phyloP scores from a whole-genome alignment of 1,284 basidiomycete species.

The Irpex rosettiformis region DNA sequence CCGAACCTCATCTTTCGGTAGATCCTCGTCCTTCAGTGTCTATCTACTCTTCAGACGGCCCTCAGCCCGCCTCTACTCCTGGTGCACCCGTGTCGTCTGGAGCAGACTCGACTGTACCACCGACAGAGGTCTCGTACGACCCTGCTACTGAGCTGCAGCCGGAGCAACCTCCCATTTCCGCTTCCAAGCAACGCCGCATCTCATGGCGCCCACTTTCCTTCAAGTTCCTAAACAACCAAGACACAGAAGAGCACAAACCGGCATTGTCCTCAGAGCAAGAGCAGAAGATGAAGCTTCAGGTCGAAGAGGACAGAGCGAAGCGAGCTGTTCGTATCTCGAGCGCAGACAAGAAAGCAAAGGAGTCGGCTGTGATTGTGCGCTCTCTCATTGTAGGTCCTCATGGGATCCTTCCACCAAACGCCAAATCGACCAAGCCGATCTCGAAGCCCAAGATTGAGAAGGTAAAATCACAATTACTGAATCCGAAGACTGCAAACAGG shows the following conservation, averaged over 20 bases:
- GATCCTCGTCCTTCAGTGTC: constrained; percentile 12
- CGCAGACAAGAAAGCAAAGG: constrained; percentile 58
- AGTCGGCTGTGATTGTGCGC: constrained; percentile 60
- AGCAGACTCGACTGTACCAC: constrained; percentile 2
- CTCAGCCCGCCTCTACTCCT: not conserved
- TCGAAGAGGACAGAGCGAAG: constrained; percentile 32
- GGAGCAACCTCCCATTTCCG: not conserved
- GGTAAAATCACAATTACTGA: constrained; percentile 65
- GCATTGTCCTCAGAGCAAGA: constrained; percentile 34
- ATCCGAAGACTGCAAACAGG: constrained; percentile 64
- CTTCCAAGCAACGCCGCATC: constrained; percentile 20
- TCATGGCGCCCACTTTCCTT: constrained; percentile 24
- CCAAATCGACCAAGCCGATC: constrained; percentile 25
- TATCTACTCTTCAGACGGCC: constrained; percentile 15
- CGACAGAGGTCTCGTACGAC: not conserved
- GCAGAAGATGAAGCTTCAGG: constrained; percentile 36
- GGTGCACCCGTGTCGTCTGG: constrained; percentile 1
- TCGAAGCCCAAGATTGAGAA: constrained; percentile 56
- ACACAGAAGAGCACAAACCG: constrained; percentile 31
- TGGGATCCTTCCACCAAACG: constrained; percentile 32
- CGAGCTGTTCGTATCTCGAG: constrained; percentile 32
- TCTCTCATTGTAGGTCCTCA: constrained; percentile 63
- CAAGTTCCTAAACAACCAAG: constrained; percentile 13
- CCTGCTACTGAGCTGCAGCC: not conserved
- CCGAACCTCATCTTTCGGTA: not conserved